These are phyloP conservation scores for Beauveria sp. DNA, from an alignment of 2,329 filamentous ascomycete genomes.

Conservation along the genomic window DNA sequence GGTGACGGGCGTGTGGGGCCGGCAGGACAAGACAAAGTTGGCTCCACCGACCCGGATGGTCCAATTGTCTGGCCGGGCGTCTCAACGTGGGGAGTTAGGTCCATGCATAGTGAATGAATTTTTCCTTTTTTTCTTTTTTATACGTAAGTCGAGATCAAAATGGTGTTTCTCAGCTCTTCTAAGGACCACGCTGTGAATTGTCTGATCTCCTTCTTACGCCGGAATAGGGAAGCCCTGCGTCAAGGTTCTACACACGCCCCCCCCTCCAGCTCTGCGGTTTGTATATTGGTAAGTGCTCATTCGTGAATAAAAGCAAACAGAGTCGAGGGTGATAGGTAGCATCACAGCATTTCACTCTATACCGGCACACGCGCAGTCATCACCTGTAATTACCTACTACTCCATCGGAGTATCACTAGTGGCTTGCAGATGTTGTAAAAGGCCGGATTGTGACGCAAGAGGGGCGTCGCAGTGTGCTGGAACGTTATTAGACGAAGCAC, in stretches of 20 bases:
- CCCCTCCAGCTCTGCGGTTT: background rate
- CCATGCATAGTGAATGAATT: no score
- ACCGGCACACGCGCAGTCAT: no score
- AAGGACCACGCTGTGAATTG: background rate
- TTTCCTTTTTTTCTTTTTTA: background rate
- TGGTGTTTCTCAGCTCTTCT: background rate
- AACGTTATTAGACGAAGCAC: background rate
- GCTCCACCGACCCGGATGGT: background rate
- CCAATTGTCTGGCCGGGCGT: constrained; percentile 1
- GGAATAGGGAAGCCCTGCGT: background rate
- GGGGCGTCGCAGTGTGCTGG: background rate
- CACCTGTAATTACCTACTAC: no score
- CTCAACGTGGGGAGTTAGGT: constrained; percentile 1
- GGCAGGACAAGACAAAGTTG: background rate
- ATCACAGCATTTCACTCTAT: no score
- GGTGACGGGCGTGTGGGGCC: constrained; percentile 5
- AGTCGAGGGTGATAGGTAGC: background rate
- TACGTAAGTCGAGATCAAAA: background rate
- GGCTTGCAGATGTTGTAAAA: background rate
- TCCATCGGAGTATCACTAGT: no score
- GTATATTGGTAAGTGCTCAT: background rate
- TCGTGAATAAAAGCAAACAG: background rate
- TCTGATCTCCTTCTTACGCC: background rate
- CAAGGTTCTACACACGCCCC: background rate
- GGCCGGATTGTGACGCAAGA: background rate